Percentiles rank a stretch among this genome's conserved stretches.
Conservation (phyloP, 768 basidiomycete genomes). For the Lentinula detonsa region DNA sequence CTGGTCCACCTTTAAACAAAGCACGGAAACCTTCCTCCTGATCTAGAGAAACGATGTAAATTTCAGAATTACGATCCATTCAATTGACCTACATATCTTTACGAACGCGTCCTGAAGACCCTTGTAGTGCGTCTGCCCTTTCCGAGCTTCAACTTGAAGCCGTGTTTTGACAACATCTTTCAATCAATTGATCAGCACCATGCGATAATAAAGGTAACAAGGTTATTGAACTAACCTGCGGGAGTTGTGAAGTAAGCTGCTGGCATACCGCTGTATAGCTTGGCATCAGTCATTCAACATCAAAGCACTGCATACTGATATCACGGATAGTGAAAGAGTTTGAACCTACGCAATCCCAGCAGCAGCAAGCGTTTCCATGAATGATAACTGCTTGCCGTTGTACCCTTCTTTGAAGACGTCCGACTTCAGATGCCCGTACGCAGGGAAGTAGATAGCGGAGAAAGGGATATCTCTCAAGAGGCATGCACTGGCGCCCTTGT, state of each 20-base stretch:
- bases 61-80: not conserved
- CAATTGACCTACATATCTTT: conserved; percentile 69
- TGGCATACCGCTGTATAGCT: conserved; percentile 81
- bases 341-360: conserved; percentile 74
- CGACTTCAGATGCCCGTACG: conserved; percentile 86
- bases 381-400: conserved; percentile 88
- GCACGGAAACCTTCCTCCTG: conserved; percentile 87
- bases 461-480: conserved; percentile 95
- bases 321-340: conserved; percentile 3
- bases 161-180: conserved; percentile 97
- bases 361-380: conserved; percentile 80
- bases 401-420: conserved; percentile 95
- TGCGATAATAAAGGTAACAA: conserved; percentile 13
- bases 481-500: conserved; percentile 91
- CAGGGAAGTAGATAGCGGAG: conserved; percentile 88
- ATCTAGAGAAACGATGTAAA: conserved; percentile 37
- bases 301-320: conserved; percentile 7
- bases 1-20: conserved; percentile 88
- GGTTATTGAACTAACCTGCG: conserved; percentile 47
- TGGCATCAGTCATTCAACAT: conserved; percentile 24
- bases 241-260: conserved; percentile 93
- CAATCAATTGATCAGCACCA: not conserved
- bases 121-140: conserved; percentile 89
- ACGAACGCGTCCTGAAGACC: conserved; percentile 84
- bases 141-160: conserved; percentile 86